These are phyloP conservation scores for Aspergillus sp. DNA, from an alignment of 2,329 filamentous ascomycete species.

Conservation along the genomic window DNA sequence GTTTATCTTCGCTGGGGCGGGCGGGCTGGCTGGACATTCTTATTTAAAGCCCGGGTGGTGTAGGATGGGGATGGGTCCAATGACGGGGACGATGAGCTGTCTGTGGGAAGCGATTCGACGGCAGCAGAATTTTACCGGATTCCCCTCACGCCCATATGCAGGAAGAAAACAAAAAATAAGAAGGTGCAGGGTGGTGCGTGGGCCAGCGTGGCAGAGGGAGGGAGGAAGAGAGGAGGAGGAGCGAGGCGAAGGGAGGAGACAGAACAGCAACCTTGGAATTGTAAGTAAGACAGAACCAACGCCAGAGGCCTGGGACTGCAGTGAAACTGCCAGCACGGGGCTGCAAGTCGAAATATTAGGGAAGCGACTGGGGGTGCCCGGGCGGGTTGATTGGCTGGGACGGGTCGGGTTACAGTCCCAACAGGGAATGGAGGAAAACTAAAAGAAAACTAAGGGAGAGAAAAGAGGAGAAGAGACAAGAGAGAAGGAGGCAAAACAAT, in stretches of 20 bases:
- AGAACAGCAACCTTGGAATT: constrained; percentile 8
- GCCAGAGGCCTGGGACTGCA: constrained; percentile 13
- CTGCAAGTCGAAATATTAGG: constrained; percentile 1
- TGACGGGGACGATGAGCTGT: neutral
- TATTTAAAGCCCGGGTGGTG: no score
- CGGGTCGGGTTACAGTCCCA: neutral
- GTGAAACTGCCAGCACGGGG: neutral
- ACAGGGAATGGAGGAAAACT: neutral
- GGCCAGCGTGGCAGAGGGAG: neutral
- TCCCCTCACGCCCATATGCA: neutral
- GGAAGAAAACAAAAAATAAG: neutral
- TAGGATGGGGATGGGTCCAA: neutral
- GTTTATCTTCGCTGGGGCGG: neutral
- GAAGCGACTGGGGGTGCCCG: constrained; percentile 4
- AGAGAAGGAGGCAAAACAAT: neutral
- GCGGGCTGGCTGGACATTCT: neutral
- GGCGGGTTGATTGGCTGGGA: constrained; percentile 10
- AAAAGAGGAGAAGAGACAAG: neutral
- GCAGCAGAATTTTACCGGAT: neutral
- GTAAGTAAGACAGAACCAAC: constrained; percentile 6
- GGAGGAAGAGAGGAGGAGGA: neutral
- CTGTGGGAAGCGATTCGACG: neutral
- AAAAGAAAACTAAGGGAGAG: neutral
- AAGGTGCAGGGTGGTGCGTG: neutral
- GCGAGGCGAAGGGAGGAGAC: constrained; percentile 4